A percentile compares a stretch with the other conserved stretches of the same genome.
phyloP scores from a whole-genome alignment of 2,329 filamentous ascomycete species.

The Rutstroemia sp. region DNA sequence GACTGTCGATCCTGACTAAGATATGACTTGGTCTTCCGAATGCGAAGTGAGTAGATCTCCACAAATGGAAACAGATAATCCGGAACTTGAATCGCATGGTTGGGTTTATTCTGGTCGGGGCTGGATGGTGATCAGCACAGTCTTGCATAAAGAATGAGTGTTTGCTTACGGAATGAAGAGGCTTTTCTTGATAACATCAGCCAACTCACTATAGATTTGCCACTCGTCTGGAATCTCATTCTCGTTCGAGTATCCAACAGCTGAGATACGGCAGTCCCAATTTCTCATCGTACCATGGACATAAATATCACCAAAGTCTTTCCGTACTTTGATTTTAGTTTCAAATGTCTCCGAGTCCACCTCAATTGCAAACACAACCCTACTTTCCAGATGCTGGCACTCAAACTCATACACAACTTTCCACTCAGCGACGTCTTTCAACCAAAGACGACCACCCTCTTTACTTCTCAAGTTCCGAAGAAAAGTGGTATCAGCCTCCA shows the following conservation, averaged over 20 bases:
- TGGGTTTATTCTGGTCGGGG: constrained; percentile 3
- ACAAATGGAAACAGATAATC: neutral
- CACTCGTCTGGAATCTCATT: constrained; percentile 8
- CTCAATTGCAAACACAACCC: constrained; percentile 19
- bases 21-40: constrained; percentile 10
- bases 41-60: neutral
- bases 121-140: neutral
- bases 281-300: constrained; percentile 26
- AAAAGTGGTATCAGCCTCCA: constrained; percentile 20
- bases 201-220: constrained; percentile 14
- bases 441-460: constrained; percentile 20
- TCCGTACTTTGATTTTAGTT: constrained; percentile 11
- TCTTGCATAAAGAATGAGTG: neutral
- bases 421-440: constrained; percentile 11
- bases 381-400: constrained; percentile 16
- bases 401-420: constrained; percentile 23
- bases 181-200: constrained; percentile 12
- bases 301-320: constrained; percentile 19
- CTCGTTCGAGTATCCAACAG: constrained; percentile 11
- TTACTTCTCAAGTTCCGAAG: constrained; percentile 19
- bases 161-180: constrained; percentile 25
- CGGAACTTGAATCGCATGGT: constrained; percentile 7
- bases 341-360: constrained; percentile 26
- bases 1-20: constrained; percentile 8
- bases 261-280: constrained; percentile 26